phyloP scores from a whole-genome alignment of 2,329 filamentous ascomycete species.

The Fusarium sp. region DNA sequence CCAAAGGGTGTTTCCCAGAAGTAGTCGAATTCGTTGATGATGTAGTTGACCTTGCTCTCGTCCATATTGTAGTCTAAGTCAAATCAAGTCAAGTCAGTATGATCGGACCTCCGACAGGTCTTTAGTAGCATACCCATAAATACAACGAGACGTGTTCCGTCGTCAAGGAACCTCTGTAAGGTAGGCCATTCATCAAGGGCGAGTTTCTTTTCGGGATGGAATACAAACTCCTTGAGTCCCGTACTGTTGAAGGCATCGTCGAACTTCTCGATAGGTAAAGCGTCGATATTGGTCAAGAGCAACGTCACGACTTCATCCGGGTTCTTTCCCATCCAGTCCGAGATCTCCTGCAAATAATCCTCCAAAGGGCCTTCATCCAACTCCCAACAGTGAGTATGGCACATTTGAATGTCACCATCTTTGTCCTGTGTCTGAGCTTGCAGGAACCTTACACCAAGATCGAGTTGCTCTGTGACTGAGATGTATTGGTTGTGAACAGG shows the following conservation, averaged over 20 bases:
- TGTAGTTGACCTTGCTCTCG: constrained; percentile 67
- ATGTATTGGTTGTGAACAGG: constrained; percentile 72
- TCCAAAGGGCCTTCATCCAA: constrained; percentile 70
- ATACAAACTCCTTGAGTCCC: constrained; percentile 70
- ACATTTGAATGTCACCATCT: constrained; percentile 67
- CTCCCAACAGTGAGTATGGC: constrained; percentile 73
- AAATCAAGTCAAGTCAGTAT: constrained; percentile 49
- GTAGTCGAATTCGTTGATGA: constrained; percentile 73
- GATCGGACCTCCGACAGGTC: neutral
- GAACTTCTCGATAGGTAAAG: constrained; percentile 68
- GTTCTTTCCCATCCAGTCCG: constrained; percentile 70
- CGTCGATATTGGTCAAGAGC: constrained; percentile 73
- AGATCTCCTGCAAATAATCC: constrained; percentile 68
- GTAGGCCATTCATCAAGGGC: constrained; percentile 75
- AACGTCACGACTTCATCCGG: constrained; percentile 73
- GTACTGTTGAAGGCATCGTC: constrained; percentile 66
- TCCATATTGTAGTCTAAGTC: constrained; percentile 69
- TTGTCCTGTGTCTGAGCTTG: constrained; percentile 73
- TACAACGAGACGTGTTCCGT: constrained; percentile 73
- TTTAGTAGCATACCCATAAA: constrained; percentile 71
- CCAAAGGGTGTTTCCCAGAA: constrained; percentile 82
- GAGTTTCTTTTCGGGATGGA: constrained; percentile 60
- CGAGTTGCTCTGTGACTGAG: constrained; percentile 68
- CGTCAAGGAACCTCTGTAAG: constrained; percentile 72
- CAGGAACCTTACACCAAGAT: constrained; percentile 73